These are phyloP conservation scores for Marasmius tenuissimus DNA, from an alignment of 1,284 basidiomycete genomes.

Conservation along the genomic window DNA sequence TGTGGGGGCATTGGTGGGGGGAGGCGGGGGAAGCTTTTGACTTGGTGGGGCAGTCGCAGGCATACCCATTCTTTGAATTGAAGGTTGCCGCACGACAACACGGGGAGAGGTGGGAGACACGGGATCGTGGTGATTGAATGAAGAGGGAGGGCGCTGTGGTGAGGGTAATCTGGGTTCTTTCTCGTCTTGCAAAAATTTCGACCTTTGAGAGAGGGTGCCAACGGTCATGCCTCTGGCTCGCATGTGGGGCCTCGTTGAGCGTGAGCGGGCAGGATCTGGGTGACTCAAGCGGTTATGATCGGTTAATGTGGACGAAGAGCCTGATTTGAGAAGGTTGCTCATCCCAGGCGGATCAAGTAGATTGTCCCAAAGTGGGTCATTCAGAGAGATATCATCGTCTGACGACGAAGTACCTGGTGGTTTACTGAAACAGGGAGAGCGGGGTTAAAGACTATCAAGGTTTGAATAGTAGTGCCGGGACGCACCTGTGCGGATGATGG, in stretches of 20 bases:
- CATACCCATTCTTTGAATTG: constrained; percentile 36
- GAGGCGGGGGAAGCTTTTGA: constrained; percentile 42
- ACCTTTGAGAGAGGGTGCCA: constrained; percentile 23
- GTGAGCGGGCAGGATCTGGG: constrained; percentile 24
- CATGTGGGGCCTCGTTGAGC: constrained; percentile 31
- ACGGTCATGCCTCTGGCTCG: constrained; percentile 56
- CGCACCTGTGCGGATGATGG: constrained; percentile 4
- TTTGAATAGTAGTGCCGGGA: neutral
- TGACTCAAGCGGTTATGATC: constrained; percentile 30
- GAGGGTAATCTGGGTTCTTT: constrained; percentile 8
- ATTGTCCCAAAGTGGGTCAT: neutral
- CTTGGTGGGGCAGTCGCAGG: constrained; percentile 47
- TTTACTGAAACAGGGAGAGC: constrained; percentile 3
- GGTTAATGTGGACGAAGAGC: constrained; percentile 23
- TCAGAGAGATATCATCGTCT: neutral
- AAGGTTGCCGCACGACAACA: constrained; percentile 39
- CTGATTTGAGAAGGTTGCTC: constrained; percentile 16
- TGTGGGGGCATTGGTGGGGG: constrained; percentile 19
- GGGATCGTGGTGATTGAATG: constrained; percentile 9
- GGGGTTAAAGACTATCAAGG: neutral
- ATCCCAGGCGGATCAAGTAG: neutral
- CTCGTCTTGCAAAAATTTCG: constrained; percentile 23
- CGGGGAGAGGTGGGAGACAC: constrained; percentile 22
- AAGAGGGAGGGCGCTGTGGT: constrained; percentile 5
- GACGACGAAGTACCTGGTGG: neutral